Evolutionary conservation across 2,329 filamentous ascomycete genomes (phyloP), one percentile per base, ranked within the genome.

Genomic region (Beauveria pseudobassiana): DNA sequence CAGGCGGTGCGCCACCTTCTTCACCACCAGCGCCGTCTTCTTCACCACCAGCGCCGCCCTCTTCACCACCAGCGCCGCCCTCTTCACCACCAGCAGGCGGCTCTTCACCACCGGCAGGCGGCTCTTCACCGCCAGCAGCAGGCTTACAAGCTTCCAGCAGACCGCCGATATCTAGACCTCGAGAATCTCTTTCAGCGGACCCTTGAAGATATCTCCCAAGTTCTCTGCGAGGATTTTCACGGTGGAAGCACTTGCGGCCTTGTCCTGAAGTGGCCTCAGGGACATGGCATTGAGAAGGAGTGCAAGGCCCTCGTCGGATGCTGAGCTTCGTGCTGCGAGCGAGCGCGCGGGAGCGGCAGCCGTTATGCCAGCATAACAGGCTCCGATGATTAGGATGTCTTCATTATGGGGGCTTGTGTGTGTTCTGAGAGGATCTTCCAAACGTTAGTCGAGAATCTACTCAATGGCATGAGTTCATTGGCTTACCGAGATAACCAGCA

Each of bases 301-400:
- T 46, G 55, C 45, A 20, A 48, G 43, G 5, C 46, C 34, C 14
- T 50, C 46, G 22, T 26, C 16, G 2, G 55, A 49, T 24, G 45
- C 34, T 10, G 45, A 20, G 16, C 2, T 16, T 24, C 55, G 30
- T 10, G 20, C 30, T 5, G 34, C 45, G 2, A 57, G 12, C 1
- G 30, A 20, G 28, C 5, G 16, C 1, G 45, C 30, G 30, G 55
- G 45, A 22, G 34, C 55, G 45, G 55, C 55, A 50, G 45, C 55
- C 20, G 45, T 49, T 24, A 58, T 42, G 45, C 55, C 45, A 58
- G 45, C 55, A 50, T 50, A 58, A 49, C 46, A 42, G 45, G 55
- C 55, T 42, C 45, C 55, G 18, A 58, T 16, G 22, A 58, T 40
- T 22, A 58, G 28, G 55, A 40, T 6, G 45, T 24, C 45, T 58